Base-by-base conservation (phyloP, 2,329 filamentous ascomycete genomes). In the Colletotrichum lini region DNA sequence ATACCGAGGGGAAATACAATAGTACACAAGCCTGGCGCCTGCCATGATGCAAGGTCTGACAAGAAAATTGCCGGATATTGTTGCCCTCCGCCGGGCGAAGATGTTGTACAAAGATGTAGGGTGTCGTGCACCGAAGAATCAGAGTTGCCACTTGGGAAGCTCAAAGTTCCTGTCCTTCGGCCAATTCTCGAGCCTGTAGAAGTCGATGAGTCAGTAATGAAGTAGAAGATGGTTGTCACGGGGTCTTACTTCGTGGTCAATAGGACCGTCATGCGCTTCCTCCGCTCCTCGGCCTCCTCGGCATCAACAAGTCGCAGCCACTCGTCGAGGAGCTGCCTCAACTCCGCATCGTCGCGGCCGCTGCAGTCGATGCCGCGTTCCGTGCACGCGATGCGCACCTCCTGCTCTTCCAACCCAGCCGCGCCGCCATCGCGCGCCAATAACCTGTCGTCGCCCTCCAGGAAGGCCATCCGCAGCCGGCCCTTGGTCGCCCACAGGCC, bases 391-490 rank as follows among this genome's bases (percentile, higher is more conserved):
- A 94, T 86, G 72, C 83, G 82, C 23, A 95, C 82, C 83, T 97
- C 94, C 49, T 89, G 87, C 9, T 81, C 81, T 73, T 87, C 87
- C 75, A 97, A 82, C 26, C 82, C 86, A 3, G 78, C 74, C 6
- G 88, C 86, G 0, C 91, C 93, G 1, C 93, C 93, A 57, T 89
- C 88, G 47, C 85, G 82, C 21, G 86, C 77, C 58, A 98, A 87
- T 79, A 96, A 83, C 73, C 77, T 81, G 81, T 97, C 94, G 81
- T 98, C 95, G 47, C 86, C 82, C 56, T 86, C 86, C 73, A 98
- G 79, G 77, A 93, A 94, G 50, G 85, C 82, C 75, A 94, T 82
- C 73, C 88, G 85, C 75, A 83, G 82, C 61, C 76, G 75, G 52
- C 94, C 82, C 73, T 86, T 85, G 63, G 84, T 80, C 67, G 83